Evolutionary conservation across 148 eudicot species (phyloP), one percentile per base, ranked within the genome.

Genomic region (Limonium bicolor): DNA sequence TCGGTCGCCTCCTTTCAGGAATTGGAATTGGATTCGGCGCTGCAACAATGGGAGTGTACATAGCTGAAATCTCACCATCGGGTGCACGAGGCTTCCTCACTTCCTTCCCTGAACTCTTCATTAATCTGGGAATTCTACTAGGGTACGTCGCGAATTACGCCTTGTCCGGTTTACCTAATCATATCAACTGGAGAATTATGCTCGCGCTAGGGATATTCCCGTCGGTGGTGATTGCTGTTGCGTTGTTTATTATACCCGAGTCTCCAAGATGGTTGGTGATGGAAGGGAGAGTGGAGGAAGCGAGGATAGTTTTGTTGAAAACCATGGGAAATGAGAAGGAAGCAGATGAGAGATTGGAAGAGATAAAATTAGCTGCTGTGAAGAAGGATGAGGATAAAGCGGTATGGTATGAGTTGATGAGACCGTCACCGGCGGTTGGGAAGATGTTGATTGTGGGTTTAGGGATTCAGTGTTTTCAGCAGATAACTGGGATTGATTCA

Each of bases 231-330:
- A 74, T 87, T 15, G 82, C 62, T 8, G 59, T 64, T 58, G 86
- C 94, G 0, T 48, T 87, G n/a, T 76, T 63, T 41, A 20, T 87
- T 14, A 87, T 87, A 54, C 96, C 96, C 0, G 96, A 87, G 48
- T 87, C 96, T 4, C 96, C 96, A 0, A 60, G 96, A 38, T 87
- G 96, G 94, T 51, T 87, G 23, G 96, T 82, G 10, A 77, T 87
- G 90, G 43, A 74, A 36, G 68, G 74, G 49, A 67, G 86, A 24
- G 63, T 82, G 2, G 90, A 74, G 26, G 94, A 87, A 37, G 96
- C 96, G 14, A 71, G 51, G 40, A n/a, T 45, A 0, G 81, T 82
- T 47, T 71, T 87, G 11, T 45, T 54, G 13, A 82, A 66, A 43
- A 87, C 71, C 21, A 76, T 52, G 0, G 88, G 67, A 7, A 65